These are phyloP conservation scores for Fusarium incarnatum DNA, from an alignment of 2,329 filamentous ascomycete genomes.

Conservation along the genomic window DNA sequence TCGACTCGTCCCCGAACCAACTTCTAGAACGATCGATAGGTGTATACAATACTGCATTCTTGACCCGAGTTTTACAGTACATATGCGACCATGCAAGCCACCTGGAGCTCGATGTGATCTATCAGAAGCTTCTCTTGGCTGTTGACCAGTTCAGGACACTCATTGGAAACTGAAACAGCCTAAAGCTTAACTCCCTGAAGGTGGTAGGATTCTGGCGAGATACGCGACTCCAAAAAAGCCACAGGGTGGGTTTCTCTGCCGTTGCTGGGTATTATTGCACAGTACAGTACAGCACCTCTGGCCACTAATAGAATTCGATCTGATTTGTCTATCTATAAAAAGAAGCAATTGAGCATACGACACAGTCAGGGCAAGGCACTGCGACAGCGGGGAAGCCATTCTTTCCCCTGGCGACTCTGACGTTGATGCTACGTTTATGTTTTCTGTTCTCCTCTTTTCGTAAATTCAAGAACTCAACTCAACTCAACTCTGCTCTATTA, in stretches of 20 bases:
- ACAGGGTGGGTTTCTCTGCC: conserved; percentile 16
- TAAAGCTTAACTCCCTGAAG: not conserved
- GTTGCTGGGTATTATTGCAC: not conserved
- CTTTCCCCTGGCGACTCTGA: conserved; percentile 23
- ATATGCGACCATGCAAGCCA: not conserved
- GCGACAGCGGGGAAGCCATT: conserved; percentile 30
- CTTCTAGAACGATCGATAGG: conserved; percentile 4
- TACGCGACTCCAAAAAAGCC: conserved; percentile 16
- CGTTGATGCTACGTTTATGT: conserved; percentile 24
- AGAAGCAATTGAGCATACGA: conserved; percentile 36
- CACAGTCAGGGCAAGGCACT: not conserved
- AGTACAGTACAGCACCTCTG: not conserved
- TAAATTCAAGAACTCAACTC: not conserved
- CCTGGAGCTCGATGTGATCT: not conserved
- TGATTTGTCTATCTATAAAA: conserved; percentile 17
- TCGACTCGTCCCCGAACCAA: conserved; percentile 28
- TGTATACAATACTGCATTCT: not conserved
- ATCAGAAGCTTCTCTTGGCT: not conserved
- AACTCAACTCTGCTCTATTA: not conserved
- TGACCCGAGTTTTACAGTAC: too few relatives aligned
- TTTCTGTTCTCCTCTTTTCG: conserved; percentile 4
- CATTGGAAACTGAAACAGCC: not conserved
- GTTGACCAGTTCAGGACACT: not conserved
- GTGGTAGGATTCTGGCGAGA: conserved; percentile 6
- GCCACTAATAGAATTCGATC: conserved; percentile 8